A percentile compares a stretch with the other conserved stretches of the same genome.
Conservation (phyloP, 371 early-diverging fungal genomes). For the Mortierella sp. region DNA sequence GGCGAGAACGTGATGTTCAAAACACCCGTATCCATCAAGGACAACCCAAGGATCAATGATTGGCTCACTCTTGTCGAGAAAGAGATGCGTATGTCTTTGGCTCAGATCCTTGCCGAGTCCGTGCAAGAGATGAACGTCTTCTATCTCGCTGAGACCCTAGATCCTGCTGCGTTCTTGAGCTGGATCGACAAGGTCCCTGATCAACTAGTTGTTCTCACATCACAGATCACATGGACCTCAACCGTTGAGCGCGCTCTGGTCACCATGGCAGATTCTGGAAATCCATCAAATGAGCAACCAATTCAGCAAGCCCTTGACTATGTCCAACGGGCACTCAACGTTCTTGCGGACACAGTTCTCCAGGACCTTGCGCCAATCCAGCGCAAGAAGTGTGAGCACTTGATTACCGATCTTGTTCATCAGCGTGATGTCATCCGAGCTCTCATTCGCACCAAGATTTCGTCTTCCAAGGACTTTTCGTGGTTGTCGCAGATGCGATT, state of each 20-base stretch:
- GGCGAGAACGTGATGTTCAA: constrained; percentile 92
- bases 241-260: constrained; percentile 83
- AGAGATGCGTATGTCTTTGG: constrained; percentile 92
- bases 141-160: constrained; percentile 75
- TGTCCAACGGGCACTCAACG: constrained; percentile 82
- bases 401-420: constrained; percentile 98
- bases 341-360: constrained; percentile 94
- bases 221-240: constrained; percentile 94
- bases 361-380: constrained; percentile 85
- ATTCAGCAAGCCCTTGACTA: constrained; percentile 71
- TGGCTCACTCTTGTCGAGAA: constrained; percentile 96
- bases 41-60: constrained; percentile 94
- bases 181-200: constrained; percentile 96
- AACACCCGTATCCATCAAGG: constrained; percentile 83
- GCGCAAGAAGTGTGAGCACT: constrained; percentile 96
- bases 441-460: constrained; percentile 70
- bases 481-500: constrained; percentile 99
- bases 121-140: constrained; percentile 74
- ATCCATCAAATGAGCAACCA: constrained; percentile 50
- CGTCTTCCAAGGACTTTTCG: constrained; percentile 82
- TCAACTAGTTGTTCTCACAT: constrained; percentile 93
- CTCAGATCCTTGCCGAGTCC: constrained; percentile 80
- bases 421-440: constrained; percentile 94
- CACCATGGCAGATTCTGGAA: constrained; percentile 59
- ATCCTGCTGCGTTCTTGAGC: constrained; percentile 69